These are phyloP conservation scores for Fraxinus cuspidata DNA, from an alignment of 257 asterid species.

Conservation along the genomic window DNA sequence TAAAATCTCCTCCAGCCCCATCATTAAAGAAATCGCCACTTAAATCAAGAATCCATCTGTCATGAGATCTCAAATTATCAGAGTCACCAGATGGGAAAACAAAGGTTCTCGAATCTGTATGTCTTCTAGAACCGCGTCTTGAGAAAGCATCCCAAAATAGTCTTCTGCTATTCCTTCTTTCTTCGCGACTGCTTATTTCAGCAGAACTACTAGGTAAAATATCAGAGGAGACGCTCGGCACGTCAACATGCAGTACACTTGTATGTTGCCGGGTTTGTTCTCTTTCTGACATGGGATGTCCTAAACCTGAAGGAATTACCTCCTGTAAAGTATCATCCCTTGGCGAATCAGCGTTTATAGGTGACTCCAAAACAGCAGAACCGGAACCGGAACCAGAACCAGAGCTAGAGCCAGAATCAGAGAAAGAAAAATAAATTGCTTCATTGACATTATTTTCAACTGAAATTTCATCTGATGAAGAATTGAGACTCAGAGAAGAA, in stretches of 20 bases:
- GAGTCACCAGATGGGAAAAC: conserved; percentile 50
- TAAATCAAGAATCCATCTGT: conserved; percentile 64
- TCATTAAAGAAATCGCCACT: conserved; percentile 51
- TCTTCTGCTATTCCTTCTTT: conserved; percentile 75
- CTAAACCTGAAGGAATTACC: conserved; percentile 48
- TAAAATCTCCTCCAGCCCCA: conserved; percentile 54
- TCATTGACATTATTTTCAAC: conserved; percentile 56
- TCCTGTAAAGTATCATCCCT: conserved; percentile 46
- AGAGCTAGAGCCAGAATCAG: conserved; percentile 57
- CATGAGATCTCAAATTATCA: conserved; percentile 51
- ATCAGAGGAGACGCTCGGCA: conserved; percentile 51
- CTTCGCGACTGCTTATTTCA: conserved; percentile 54
- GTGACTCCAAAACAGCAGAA: conserved; percentile 53
- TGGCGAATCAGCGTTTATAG: conserved; percentile 33
- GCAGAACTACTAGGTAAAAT: conserved; percentile 49
- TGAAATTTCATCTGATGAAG: conserved; percentile 52
- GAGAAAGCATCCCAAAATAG: conserved; percentile 90
- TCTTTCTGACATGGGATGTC: conserved; percentile 57
- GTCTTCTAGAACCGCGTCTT: conserved; percentile 70
- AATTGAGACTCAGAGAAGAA: conserved; percentile 31
- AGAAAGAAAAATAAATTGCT: conserved; percentile 48
- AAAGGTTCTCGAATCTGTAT: conserved; percentile 47
- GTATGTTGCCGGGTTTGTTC: conserved; percentile 54
- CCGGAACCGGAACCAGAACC: conserved; percentile 46
- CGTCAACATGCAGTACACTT: conserved; percentile 54